These are phyloP conservation scores for Aquanectria penicillioides DNA, from an alignment of 2,329 filamentous ascomycete genomes.

Conservation along the genomic window DNA sequence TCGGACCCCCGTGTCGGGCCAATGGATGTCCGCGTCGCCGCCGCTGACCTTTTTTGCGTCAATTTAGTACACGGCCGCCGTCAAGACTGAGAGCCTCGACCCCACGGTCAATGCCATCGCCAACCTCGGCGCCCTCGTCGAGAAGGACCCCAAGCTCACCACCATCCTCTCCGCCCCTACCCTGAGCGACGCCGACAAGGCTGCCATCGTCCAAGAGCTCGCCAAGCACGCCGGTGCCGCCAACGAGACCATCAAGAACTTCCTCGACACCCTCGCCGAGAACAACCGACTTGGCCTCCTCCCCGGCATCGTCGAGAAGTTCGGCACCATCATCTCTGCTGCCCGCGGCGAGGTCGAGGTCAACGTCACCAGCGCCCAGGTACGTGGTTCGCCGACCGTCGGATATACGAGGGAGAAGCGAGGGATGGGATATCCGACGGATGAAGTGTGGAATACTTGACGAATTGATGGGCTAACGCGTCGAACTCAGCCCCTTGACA, in stretches of 20 bases:
- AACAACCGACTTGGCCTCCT: constrained; percentile 94
- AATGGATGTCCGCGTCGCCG: constrained; percentile 39
- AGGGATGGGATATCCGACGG: neutral
- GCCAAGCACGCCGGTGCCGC: constrained; percentile 80
- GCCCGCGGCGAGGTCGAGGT: constrained; percentile 93
- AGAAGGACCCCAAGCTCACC: constrained; percentile 84
- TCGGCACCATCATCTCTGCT: constrained; percentile 85
- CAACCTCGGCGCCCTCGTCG: constrained; percentile 75
- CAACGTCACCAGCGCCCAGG: constrained; percentile 88
- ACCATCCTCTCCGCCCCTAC: constrained; percentile 83
- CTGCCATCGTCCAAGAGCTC: constrained; percentile 85
- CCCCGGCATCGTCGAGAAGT: constrained; percentile 87
- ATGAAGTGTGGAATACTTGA: neutral
- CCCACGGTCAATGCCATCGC: constrained; percentile 82
- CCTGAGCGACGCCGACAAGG: constrained; percentile 82
- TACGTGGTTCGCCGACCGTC: constrained; percentile 57
- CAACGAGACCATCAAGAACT: constrained; percentile 92
- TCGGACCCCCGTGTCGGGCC: constrained; percentile 24
- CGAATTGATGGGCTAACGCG: constrained; percentile 30
- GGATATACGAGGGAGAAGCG: constrained; percentile 14
- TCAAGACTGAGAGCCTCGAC: constrained; percentile 88
- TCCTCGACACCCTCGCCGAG: constrained; percentile 88
- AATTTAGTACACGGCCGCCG: constrained; percentile 91
- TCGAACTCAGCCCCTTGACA: constrained; percentile 78
- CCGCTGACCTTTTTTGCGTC: constrained; percentile 42